Percentiles rank a stretch among this genome's conserved stretches.
Evolutionary conservation across 192 early-diverging fungal genomes (phyloP).

Genomic region (Backusella australiensis): DNA sequence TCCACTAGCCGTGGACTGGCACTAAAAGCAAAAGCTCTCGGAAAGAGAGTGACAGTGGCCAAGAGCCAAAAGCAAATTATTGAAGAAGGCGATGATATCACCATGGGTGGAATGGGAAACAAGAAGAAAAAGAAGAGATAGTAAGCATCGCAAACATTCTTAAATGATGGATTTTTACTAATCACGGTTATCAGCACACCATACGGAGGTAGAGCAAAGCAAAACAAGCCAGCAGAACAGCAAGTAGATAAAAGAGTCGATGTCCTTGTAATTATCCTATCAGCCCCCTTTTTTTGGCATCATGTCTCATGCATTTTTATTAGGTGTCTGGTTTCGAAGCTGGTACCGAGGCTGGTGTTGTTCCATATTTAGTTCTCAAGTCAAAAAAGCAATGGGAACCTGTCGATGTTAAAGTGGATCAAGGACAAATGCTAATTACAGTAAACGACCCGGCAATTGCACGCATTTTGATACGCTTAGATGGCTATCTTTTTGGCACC

Average conservation of each 20-base stretch:
- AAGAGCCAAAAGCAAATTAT: neutral
- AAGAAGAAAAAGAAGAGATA: conserved; percentile 19
- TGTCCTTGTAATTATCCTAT: conserved; percentile 11
- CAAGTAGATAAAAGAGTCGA: conserved; percentile 17
- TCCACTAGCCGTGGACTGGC: neutral
- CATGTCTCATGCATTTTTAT: neutral
- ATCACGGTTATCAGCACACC: conserved; percentile 9
- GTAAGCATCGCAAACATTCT: neutral
- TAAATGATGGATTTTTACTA: neutral
- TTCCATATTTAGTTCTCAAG: conserved; percentile 26
- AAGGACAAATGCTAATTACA: conserved; percentile 10
- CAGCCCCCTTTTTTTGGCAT: neutral
- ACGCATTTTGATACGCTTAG: conserved; percentile 11
- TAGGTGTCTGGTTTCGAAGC: conserved; percentile 24
- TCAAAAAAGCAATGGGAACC: conserved; percentile 34
- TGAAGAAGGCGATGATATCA: conserved; percentile 12
- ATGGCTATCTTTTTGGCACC: conserved; percentile 25
- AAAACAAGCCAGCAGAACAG: neutral
- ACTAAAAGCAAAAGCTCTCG: neutral
- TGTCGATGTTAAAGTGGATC: conserved; percentile 8
- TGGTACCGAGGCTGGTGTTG: conserved; percentile 17
- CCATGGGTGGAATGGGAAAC: conserved; percentile 17
- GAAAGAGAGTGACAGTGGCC: conserved; percentile 10
- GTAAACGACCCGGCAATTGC: conserved; percentile 23
- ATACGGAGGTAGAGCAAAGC: conserved; percentile 15